Percentiles rank a stretch among this genome's conserved stretches.
phyloP scores from a whole-genome alignment of 257 asterid genomes.

The Gynochthodes officinalis region DNA sequence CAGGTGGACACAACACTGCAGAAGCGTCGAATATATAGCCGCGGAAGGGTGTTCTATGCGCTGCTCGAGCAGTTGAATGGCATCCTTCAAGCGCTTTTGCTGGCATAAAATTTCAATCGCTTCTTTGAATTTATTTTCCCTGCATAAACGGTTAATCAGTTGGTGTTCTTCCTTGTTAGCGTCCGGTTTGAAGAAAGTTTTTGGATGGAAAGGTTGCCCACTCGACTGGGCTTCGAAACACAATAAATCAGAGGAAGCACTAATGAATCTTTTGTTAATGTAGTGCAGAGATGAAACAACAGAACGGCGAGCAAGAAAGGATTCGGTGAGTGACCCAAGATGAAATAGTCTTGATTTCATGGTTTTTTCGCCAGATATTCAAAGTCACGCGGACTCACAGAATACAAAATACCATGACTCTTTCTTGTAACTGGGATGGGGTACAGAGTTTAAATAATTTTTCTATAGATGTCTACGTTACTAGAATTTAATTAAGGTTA shows the following conservation, averaged over 20 bases:
- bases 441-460: too few species aligned
- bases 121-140: constrained; percentile 25
- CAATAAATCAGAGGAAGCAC: constrained; percentile 23
- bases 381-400: too few species aligned
- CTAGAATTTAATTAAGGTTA: too few species aligned
- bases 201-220: constrained; percentile 14
- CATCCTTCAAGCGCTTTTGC: constrained; percentile 56
- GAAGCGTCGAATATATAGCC: constrained; percentile 33
- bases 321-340: too few species aligned
- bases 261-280: too few species aligned
- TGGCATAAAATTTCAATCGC: constrained; percentile 44
- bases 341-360: too few species aligned
- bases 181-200: neutral
- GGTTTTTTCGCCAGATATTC: too few species aligned
- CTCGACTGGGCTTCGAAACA: constrained; percentile 19
- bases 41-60: constrained; percentile 33
- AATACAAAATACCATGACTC: too few species aligned
- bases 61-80: constrained; percentile 38
- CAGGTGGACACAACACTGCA: constrained; percentile 49
- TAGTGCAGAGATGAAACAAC: too few species aligned
- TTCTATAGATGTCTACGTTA: too few species aligned
- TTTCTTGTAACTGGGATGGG: too few species aligned
- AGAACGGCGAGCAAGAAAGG: neutral
- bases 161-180: constrained; percentile 9
- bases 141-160: constrained; percentile 16